These are phyloP conservation scores for Seminavis robusta DNA, from an alignment of 108 stramenopile genomes.

Conservation along the genomic window DNA sequence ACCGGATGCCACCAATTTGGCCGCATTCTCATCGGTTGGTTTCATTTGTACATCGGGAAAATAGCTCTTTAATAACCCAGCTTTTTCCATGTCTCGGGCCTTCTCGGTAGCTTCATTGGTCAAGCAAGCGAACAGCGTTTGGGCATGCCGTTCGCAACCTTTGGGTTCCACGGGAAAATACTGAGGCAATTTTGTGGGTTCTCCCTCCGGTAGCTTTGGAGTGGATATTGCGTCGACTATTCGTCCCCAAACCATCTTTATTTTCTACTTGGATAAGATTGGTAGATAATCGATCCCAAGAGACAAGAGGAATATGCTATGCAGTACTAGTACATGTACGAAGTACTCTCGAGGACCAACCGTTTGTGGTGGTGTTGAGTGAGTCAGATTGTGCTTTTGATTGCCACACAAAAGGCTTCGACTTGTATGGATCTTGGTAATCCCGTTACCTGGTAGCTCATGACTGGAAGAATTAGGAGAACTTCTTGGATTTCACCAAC, in stretches of 20 bases:
- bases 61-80: slow-evolving; percentile 68
- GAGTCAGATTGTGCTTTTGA: too few species aligned
- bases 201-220: slow-evolving; percentile 54
- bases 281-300: too few species aligned
- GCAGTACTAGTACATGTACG: too few species aligned
- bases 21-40: slow-evolving; percentile 31
- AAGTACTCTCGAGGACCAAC: too few species aligned
- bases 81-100: slow-evolving; percentile 84
- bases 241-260: slow-evolving; percentile 41
- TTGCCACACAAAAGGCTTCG: too few species aligned
- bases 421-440: too few species aligned
- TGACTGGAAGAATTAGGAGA: too few species aligned
- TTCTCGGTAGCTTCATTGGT: slow-evolving; percentile 74
- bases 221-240: slow-evolving; percentile 52
- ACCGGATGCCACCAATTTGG: slow-evolving; percentile 26
- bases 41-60: slow-evolving; percentile 56
- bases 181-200: slow-evolving; percentile 60
- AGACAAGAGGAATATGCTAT: too few species aligned
- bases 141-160: slow-evolving; percentile 79
- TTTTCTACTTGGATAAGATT: too few species aligned
- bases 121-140: slow-evolving; percentile 73
- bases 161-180: slow-evolving; percentile 86
- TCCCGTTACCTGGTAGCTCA: too few species aligned
- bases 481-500: too few species aligned
- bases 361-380: too few species aligned